Percentiles rank a stretch among this genome's conserved stretches.
phyloP scores from a whole-genome alignment of 371 early-diverging fungal genomes.

The Mucor mucedo region DNA sequence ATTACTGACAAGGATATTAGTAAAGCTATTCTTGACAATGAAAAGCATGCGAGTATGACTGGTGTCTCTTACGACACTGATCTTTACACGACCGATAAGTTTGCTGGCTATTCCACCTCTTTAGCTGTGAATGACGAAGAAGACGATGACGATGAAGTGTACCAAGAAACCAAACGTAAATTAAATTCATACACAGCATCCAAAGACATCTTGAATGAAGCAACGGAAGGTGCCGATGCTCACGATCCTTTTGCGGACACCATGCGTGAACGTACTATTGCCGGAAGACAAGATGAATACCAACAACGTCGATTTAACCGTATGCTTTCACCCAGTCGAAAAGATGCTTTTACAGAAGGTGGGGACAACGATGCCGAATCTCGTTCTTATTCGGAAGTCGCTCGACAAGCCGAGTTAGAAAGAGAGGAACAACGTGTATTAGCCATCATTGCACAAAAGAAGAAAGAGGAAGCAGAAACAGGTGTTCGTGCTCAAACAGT shows the following conservation, averaged over 20 bases:
- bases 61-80: conserved; percentile 82
- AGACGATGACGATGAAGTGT: conserved; percentile 55
- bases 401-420: conserved; percentile 86
- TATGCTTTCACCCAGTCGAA: conserved; percentile 84
- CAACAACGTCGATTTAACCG: conserved; percentile 80
- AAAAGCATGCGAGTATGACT: conserved; percentile 58
- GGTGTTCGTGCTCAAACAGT: conserved; percentile 36
- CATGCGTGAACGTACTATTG: conserved; percentile 62
- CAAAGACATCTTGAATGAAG: conserved; percentile 73
- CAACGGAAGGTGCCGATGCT: conserved; percentile 57
- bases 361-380: conserved; percentile 48
- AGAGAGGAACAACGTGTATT: conserved; percentile 75
- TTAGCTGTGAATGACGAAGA: conserved; percentile 65
- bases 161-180: conserved; percentile 53
- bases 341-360: conserved; percentile 78
- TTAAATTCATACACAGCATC: conserved; percentile 85
- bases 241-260: conserved; percentile 76
- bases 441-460: conserved; percentile 75
- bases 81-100: conserved; percentile 75
- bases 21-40: conserved; percentile 45
- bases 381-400: conserved; percentile 84
- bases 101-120: conserved; percentile 74
- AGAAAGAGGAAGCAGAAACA: conserved; percentile 62
- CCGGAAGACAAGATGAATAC: conserved; percentile 90
- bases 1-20: conserved; percentile 51